phyloP scores from a whole-genome alignment of 345 rosid species.

The Arabidopsis arenosa region DNA sequence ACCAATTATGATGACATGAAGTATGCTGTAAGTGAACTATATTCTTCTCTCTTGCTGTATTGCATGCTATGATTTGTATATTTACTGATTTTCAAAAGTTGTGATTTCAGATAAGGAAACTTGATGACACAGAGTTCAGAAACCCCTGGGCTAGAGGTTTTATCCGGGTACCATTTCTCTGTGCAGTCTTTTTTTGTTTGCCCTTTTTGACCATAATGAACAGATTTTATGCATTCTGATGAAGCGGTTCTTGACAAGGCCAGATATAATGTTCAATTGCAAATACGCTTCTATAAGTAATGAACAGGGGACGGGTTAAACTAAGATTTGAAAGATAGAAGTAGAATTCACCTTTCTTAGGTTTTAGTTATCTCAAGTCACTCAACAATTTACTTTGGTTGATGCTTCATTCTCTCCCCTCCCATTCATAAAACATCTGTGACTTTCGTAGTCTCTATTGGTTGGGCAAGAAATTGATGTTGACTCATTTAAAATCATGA shows the following conservation, averaged over 20 bases:
- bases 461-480: neutral
- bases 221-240: neutral
- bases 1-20: constrained; percentile 95
- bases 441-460: neutral
- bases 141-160: constrained; percentile 84
- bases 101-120: constrained; percentile 62
- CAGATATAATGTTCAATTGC: neutral
- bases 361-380: neutral
- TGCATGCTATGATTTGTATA: neutral
- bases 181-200: constrained; percentile 1
- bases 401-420: neutral
- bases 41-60: constrained; percentile 12
- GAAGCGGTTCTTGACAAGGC: neutral
- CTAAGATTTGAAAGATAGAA: neutral
- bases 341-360: neutral
- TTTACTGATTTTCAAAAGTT: neutral
- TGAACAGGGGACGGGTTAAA: neutral
- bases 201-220: neutral
- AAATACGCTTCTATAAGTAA: neutral
- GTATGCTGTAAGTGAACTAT: constrained; percentile 73
- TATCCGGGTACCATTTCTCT: constrained; percentile 60
- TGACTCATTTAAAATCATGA: constrained; percentile 3
- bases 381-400: neutral
- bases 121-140: constrained; percentile 84
- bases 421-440: neutral